These are phyloP conservation scores for Aphanocladium album DNA, from an alignment of 2,329 filamentous ascomycete species.

Conservation along the genomic window DNA sequence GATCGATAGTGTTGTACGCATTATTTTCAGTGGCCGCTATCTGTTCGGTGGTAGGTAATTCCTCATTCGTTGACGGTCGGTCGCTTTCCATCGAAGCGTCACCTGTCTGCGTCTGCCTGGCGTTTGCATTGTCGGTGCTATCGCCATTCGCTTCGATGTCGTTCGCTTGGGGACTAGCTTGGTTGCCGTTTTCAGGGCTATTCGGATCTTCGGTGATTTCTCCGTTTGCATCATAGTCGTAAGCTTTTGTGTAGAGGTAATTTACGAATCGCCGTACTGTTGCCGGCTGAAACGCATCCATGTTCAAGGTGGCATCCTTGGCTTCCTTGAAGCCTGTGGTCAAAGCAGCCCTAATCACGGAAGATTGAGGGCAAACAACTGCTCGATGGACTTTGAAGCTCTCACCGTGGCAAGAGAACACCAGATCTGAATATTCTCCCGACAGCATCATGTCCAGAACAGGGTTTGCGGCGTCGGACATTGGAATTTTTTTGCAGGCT, in stretches of 20 bases:
- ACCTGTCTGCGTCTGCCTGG: background rate
- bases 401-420: background rate
- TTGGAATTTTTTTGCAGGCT: too few relatives aligned
- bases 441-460: background rate
- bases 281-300: background rate
- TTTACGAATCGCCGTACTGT: background rate
- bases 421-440: background rate
- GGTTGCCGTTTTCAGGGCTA: too few relatives aligned
- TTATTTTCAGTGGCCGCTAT: too few relatives aligned
- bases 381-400: conserved; percentile 11
- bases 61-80: too few relatives aligned
- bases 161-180: too few relatives aligned
- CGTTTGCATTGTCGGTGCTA: too few relatives aligned
- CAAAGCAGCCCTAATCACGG: background rate
- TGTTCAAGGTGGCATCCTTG: background rate
- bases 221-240: background rate
- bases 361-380: background rate
- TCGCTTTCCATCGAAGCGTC: too few relatives aligned
- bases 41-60: too few relatives aligned
- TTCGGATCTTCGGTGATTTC: background rate
- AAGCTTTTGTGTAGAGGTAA: background rate
- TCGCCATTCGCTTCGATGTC: too few relatives aligned
- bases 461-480: background rate
- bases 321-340: background rate
- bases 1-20: too few relatives aligned